Conservation (phyloP, 2,329 filamentous ascomycete genomes). For the Nothopassalora personata region DNA sequence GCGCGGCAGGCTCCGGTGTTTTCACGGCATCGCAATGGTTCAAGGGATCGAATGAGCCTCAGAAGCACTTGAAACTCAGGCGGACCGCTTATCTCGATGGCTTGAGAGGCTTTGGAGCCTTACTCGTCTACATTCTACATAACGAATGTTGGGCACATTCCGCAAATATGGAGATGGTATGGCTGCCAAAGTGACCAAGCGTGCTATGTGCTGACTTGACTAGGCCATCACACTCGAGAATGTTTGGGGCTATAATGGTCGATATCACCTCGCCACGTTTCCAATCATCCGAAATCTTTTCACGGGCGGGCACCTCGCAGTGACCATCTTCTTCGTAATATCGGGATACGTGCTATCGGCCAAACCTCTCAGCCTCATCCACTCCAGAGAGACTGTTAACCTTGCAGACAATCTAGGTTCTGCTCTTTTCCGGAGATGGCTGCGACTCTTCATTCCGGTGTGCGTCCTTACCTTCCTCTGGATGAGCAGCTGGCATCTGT, state of each 20-base stretch:
- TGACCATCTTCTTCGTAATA: slow-evolving; percentile 48
- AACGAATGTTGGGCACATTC: slow-evolving; percentile 52
- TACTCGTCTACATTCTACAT: slow-evolving; percentile 62
- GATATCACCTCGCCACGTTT: slow-evolving; percentile 48
- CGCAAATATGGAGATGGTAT: slow-evolving; percentile 27
- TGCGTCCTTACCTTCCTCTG: slow-evolving; percentile 52
- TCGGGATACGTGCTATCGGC: slow-evolving; percentile 48
- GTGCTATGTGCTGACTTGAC: not conserved
- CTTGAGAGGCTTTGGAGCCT: slow-evolving; percentile 59
- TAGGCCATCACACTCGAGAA: slow-evolving; percentile 44
- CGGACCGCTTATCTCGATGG: slow-evolving; percentile 56
- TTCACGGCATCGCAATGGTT: not conserved
- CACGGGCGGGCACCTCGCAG: slow-evolving; percentile 56
- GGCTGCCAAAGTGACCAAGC: not conserved
- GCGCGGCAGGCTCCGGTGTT: not conserved
- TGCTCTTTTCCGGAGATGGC: slow-evolving; percentile 47
- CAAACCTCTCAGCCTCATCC: slow-evolving; percentile 39
- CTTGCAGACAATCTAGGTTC: slow-evolving; percentile 41
- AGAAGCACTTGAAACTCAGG: slow-evolving; percentile 25
- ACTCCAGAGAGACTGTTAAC: not conserved
- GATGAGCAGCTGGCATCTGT: slow-evolving; percentile 50
- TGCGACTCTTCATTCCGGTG: slow-evolving; percentile 47
- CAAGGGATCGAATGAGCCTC: not conserved
- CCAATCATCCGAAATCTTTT: slow-evolving; percentile 57
- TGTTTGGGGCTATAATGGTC: slow-evolving; percentile 47